Evolutionary conservation across 2,329 filamentous ascomycete species (phyloP).

Genomic region (Fusarium irregulare): DNA sequence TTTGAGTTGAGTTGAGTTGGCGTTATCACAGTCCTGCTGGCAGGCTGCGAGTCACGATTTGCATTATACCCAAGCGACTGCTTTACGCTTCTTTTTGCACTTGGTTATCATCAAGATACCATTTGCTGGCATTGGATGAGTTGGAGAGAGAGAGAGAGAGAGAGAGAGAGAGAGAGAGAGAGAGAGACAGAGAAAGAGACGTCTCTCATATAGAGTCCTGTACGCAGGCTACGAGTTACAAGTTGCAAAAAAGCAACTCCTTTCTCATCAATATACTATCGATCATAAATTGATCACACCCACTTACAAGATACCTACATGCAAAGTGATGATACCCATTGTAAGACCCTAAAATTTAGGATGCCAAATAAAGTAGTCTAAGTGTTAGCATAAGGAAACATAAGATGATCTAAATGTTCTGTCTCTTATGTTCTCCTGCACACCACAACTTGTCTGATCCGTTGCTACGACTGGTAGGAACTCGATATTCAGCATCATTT

Average conservation of each 20-base stretch:
- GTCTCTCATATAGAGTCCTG: background rate
- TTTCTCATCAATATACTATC: background rate
- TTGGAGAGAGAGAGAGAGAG: background rate
- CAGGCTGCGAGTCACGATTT: background rate
- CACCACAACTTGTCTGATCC: no score
- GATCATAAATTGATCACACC: background rate
- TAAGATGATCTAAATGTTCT: fast-evolving
- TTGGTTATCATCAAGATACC: background rate
- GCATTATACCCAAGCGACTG: background rate
- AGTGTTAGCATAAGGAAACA: background rate
- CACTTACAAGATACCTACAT: background rate
- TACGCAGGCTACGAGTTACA: background rate
- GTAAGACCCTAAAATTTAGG: background rate
- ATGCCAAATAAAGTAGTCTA: background rate
- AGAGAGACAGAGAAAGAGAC: no score
- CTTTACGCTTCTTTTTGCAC: background rate
- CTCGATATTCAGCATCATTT: no score
- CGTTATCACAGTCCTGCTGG: background rate
- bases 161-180: no score
- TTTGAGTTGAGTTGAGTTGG: background rate
- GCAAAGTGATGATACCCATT: background rate
- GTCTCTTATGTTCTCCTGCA: background rate
- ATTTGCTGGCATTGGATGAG: background rate
- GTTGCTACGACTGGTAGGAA: no score
- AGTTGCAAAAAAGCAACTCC: background rate